Percentiles rank a stretch among this genome's conserved stretches.
phyloP scores from a whole-genome alignment of 2,329 filamentous ascomycete species.

The Ceratocystis smalleyi region DNA sequence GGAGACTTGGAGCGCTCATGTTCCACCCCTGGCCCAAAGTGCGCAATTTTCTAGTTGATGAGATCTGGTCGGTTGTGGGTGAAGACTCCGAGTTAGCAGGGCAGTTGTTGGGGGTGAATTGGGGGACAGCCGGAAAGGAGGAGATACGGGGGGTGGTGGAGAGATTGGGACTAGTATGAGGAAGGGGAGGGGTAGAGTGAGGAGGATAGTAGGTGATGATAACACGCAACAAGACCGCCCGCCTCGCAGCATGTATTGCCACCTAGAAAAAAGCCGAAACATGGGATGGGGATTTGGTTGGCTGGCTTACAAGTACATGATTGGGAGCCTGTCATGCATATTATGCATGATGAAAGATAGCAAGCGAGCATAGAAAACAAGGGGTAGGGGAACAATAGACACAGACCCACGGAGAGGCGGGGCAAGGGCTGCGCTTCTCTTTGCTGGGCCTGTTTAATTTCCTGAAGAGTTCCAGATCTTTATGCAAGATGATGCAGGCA shows the following conservation, averaged over 20 bases:
- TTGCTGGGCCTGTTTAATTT: not conserved
- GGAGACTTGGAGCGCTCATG: constrained; percentile 57
- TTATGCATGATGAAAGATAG: not conserved
- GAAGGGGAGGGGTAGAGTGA: not conserved
- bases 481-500: not conserved
- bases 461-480: not conserved
- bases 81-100: constrained; percentile 22
- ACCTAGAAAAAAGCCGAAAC: not conserved
- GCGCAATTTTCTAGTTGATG: constrained; percentile 42
- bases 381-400: not conserved
- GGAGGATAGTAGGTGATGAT: not conserved
- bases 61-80: constrained; percentile 36
- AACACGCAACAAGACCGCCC: not conserved
- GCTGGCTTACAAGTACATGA: no score
- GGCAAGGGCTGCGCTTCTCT: not conserved
- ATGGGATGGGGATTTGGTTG: not conserved
- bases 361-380: not conserved
- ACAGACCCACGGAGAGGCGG: not conserved
- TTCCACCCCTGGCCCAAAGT: constrained; percentile 71
- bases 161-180: constrained; percentile 28
- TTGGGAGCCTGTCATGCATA: not conserved
- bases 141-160: constrained; percentile 30
- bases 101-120: constrained; percentile 39
- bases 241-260: no score
- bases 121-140: constrained; percentile 37